These are phyloP conservation scores for Thymus quinquecostatus DNA, from an alignment of 257 asterid species.

Conservation along the genomic window DNA sequence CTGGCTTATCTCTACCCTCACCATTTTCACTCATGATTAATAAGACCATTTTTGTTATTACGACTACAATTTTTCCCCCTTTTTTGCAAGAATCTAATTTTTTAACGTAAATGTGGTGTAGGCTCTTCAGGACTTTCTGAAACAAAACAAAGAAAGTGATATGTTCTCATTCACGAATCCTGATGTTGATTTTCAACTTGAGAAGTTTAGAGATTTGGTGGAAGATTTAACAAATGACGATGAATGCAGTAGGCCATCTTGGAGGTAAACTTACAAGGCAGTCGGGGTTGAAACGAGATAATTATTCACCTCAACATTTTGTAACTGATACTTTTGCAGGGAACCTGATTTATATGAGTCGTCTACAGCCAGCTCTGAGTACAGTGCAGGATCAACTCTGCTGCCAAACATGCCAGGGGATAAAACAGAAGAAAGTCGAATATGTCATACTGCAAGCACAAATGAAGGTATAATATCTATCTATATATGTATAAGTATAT, in stretches of 20 bases:
- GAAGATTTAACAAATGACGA: slow-evolving; percentile 62
- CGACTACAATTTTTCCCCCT: slow-evolving; percentile 21
- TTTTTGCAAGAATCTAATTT: slow-evolving; percentile 27
- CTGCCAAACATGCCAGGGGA: slow-evolving; percentile 45
- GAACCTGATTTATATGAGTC: slow-evolving; percentile 64
- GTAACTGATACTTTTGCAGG: slow-evolving; percentile 54
- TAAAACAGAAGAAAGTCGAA: slow-evolving; percentile 50
- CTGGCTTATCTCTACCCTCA: slow-evolving; percentile 14
- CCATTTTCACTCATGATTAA: slow-evolving; percentile 2
- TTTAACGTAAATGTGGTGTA: slow-evolving; percentile 38
- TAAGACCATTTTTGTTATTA: slow-evolving; percentile 13
- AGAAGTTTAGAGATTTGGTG: slow-evolving; percentile 64
- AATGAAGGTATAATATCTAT: slow-evolving; percentile 44
- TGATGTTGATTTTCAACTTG: slow-evolving; percentile 62
- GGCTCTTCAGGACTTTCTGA: slow-evolving; percentile 79
- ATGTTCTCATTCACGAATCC: slow-evolving; percentile 43
- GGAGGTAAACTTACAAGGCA: slow-evolving; percentile 59
- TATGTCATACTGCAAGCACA: slow-evolving; percentile 42
- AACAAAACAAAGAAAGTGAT: slow-evolving; percentile 70
- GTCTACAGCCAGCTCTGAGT: slow-evolving; percentile 80
- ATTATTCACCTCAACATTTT: slow-evolving; percentile 30
- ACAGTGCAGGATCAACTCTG: slow-evolving; percentile 80
- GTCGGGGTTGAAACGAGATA: background rate
- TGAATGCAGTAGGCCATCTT: slow-evolving; percentile 58
- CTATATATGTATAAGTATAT: background rate